These are phyloP conservation scores for Magnaporthiopsis incrustans DNA, from an alignment of 2,329 filamentous ascomycete species.

Conservation along the genomic window DNA sequence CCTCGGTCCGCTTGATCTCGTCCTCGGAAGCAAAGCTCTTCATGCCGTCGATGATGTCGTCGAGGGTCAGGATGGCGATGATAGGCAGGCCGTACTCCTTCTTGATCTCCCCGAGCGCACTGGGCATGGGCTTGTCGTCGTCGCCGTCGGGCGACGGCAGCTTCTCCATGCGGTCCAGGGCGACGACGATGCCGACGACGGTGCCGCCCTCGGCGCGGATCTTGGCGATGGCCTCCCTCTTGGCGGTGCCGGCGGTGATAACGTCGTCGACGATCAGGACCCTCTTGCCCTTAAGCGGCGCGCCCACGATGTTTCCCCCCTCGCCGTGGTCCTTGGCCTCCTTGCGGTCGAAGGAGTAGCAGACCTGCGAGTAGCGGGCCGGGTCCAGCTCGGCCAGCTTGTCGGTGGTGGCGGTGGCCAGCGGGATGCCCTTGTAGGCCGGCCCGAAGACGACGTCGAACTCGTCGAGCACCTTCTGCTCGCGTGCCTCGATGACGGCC, in stretches of 20 bases:
- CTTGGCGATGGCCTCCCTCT: slow-evolving; percentile 84
- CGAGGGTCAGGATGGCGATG: slow-evolving; percentile 71
- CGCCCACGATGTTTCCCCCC: slow-evolving; percentile 86
- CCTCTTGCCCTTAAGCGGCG: slow-evolving; percentile 72
- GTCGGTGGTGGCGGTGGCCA: slow-evolving; percentile 60
- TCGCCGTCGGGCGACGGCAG: slow-evolving; percentile 57
- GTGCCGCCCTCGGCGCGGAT: slow-evolving; percentile 78
- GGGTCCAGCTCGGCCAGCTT: slow-evolving; percentile 27
- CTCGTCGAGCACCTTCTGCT: slow-evolving; percentile 34
- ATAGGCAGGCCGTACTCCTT: slow-evolving; percentile 80
- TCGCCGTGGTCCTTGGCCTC: slow-evolving; percentile 95
- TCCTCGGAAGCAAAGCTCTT: slow-evolving; percentile 52
- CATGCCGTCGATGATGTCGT: slow-evolving; percentile 70
- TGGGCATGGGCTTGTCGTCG: slow-evolving; percentile 61
- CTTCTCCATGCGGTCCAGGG: slow-evolving; percentile 82
- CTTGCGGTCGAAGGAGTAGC: slow-evolving; percentile 92
- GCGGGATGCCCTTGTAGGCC: slow-evolving; percentile 93
- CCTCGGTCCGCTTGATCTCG: slow-evolving; percentile 60
- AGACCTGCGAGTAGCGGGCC: slow-evolving; percentile 52
- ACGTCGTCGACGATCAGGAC: slow-evolving; percentile 94
- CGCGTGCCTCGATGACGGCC: slow-evolving; percentile 44
- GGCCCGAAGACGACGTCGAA: slow-evolving; percentile 90
- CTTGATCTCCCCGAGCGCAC: slow-evolving; percentile 78
- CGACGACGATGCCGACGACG: slow-evolving; percentile 80
- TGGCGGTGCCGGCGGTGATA: slow-evolving; percentile 89